Evolutionary conservation across 2,329 filamentous ascomycete genomes (phyloP).

Genomic region (Elsinoe fawcettii): DNA sequence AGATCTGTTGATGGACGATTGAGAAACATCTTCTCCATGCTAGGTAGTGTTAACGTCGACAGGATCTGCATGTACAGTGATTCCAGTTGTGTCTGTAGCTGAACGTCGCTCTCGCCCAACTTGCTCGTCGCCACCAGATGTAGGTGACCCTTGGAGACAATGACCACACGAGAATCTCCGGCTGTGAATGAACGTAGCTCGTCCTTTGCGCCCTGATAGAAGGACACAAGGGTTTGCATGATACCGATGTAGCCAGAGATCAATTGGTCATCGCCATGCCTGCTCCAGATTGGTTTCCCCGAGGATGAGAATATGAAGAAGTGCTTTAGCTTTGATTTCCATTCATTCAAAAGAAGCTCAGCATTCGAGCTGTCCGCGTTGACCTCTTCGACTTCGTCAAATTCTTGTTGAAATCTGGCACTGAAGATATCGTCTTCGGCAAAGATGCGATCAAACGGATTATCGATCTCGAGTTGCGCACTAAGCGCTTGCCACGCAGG

Average conservation of each 20-base stretch:
- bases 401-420: slow-evolving; percentile 65
- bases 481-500: slow-evolving; percentile 61
- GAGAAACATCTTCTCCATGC: slow-evolving; percentile 76
- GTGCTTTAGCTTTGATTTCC: slow-evolving; percentile 92
- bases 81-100: slow-evolving; percentile 80
- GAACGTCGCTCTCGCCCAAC: slow-evolving; percentile 82
- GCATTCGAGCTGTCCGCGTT: slow-evolving; percentile 48
- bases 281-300: slow-evolving; percentile 93
- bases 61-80: slow-evolving; percentile 97
- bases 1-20: slow-evolving; percentile 91
- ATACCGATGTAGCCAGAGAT: slow-evolving; percentile 93
- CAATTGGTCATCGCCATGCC: slow-evolving; percentile 81
- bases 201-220: slow-evolving; percentile 77
- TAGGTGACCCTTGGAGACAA: slow-evolving; percentile 75
- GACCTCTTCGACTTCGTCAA: slow-evolving; percentile 62
- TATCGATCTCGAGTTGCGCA: slow-evolving; percentile 51
- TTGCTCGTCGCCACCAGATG: slow-evolving; percentile 91
- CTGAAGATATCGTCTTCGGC: slow-evolving; percentile 44
- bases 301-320: slow-evolving; percentile 94
- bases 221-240: slow-evolving; percentile 94
- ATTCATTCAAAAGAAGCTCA: slow-evolving; percentile 55
- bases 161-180: slow-evolving; percentile 76
- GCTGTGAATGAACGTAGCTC: slow-evolving; percentile 76
- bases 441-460: slow-evolving; percentile 53
- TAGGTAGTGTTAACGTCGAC: slow-evolving; percentile 85